These are phyloP conservation scores for Raddia guianensis DNA, from an alignment of 176 grass and related monocot species.

Conservation along the genomic window DNA sequence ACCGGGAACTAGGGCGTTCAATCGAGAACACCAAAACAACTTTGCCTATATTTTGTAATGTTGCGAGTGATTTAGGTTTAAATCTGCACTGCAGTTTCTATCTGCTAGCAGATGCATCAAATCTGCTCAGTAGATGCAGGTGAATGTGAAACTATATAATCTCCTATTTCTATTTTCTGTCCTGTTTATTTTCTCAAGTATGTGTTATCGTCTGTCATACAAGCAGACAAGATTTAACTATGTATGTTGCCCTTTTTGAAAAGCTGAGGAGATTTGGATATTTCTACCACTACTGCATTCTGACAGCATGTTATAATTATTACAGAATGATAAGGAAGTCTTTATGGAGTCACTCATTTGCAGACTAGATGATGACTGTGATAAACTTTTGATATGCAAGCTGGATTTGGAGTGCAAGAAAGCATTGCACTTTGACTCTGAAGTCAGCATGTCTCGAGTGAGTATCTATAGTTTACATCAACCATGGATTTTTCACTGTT, in stretches of 20 bases:
- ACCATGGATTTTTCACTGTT: constrained; percentile 4
- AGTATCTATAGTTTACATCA: constrained; percentile 31
- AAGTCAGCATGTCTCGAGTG: constrained; percentile 52
- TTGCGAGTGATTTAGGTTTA: constrained; percentile 1
- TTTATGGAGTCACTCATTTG: constrained; percentile 99
- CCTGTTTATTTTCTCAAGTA: constrained; percentile 12
- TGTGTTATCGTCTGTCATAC: constrained; percentile 10
- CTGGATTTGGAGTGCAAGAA: constrained; percentile 90
- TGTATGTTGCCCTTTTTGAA: constrained; percentile 5
- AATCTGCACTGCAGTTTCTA: constrained; percentile 4
- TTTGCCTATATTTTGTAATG: constrained; percentile 7
- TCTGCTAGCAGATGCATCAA: constrained; percentile 4
- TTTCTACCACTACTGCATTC: constrained; percentile 17
- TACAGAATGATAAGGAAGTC: constrained; percentile 76
- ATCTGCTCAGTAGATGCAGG: neutral
- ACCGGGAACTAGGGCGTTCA: too few species aligned
- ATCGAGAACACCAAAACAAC: too few species aligned
- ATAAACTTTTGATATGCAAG: constrained; percentile 89
- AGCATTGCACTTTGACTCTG: constrained; percentile 84
- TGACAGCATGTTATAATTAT: constrained; percentile 36
- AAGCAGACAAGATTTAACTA: neutral
- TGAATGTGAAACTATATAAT: constrained; percentile 19
- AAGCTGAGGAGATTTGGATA: neutral
- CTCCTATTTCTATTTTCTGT: constrained; percentile 13
- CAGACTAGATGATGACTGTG: constrained; percentile 76